Evolutionary conservation across 129 eudicot species (phyloP), one percentile per base, ranked within the genome.

Genomic region (Artemisia argyi): DNA sequence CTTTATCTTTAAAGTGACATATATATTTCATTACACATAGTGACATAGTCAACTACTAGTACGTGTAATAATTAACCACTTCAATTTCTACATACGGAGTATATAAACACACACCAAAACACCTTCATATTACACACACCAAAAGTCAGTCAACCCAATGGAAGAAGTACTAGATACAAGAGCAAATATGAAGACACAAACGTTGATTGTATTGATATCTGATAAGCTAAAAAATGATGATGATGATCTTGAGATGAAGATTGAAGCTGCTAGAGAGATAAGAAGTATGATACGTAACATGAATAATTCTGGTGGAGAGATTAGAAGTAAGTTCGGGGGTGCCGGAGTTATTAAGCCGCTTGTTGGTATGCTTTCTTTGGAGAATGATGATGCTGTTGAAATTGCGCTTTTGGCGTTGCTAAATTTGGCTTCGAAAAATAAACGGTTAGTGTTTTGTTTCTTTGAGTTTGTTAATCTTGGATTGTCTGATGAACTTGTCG

Each of bases 261-360:
- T 84, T 12, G 83, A 84, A 76, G 87, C 89, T 16, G 87, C 94
- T 69, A 79, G 79, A 57, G 84, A 82, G 15, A 76, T 87, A 13
- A 35, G 89, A 50, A 82, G 61, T 57, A 68, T 87, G 35, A 83
- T 87, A 2, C 75, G 87, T 35, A 82, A 80, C 0, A 68, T 83
- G 53, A 84, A 78, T 30, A 84, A 82, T 30, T 71, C 82, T 20
- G 70, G 87, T n/a, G 72, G 71, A 7, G 73, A 66, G 42, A 51
- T 75, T 49, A 84, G 89, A 20, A 58, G 81, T 55, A 75, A 77
- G 60, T 79, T 84, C 68, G 89, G 85, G 44, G 83, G 85, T 49
- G 89, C 83, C 71, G 93, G 93, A 8, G 87, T 84, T 6, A 83
- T 84, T 42, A 83, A 35, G 71, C 89, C 87, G 57, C 87, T 87